These are phyloP conservation scores for Erodium moschatum DNA, from an alignment of 441 rosid species.

Conservation along the genomic window DNA sequence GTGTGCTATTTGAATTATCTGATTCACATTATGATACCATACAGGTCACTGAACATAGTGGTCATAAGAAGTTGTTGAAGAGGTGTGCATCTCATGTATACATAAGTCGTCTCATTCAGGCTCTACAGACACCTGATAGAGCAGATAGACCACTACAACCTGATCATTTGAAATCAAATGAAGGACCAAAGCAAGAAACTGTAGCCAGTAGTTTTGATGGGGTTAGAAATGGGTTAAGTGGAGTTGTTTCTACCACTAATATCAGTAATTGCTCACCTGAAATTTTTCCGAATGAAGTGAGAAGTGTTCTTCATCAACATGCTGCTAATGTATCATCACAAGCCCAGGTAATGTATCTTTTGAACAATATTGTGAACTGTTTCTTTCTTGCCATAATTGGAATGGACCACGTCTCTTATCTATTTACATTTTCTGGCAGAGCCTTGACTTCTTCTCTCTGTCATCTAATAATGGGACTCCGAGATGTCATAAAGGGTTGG, in stretches of 20 bases:
- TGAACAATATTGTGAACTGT: conserved; percentile 6
- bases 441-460: conserved; percentile 46
- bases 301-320: conserved; percentile 23
- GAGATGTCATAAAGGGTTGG: conserved; percentile 26
- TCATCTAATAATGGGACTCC: conserved; percentile 23
- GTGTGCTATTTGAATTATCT: conserved; percentile 13
- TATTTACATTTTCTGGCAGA: conserved; percentile 33
- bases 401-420: conserved; percentile 16
- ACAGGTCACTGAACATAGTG: conserved; percentile 29
- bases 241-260: conserved; percentile 17
- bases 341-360: conserved; percentile 35
- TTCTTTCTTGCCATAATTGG: neutral
- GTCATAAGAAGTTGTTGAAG: conserved; percentile 35
- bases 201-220: conserved; percentile 25
- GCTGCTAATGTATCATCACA: conserved; percentile 26
- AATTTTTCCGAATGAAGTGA: conserved; percentile 26
- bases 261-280: conserved; percentile 11
- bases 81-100: conserved; percentile 55
- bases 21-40: conserved; percentile 14
- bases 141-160: conserved; percentile 28
- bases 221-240: conserved; percentile 25
- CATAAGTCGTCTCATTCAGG: conserved; percentile 51
- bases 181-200: conserved; percentile 29
- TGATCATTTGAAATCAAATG: conserved; percentile 28
- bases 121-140: conserved; percentile 31